A percentile compares a stretch with the other conserved stretches of the same genome.
Evolutionary conservation across 371 early-diverging fungal species (phyloP).

Genomic region (Smittium mucronatum): DNA sequence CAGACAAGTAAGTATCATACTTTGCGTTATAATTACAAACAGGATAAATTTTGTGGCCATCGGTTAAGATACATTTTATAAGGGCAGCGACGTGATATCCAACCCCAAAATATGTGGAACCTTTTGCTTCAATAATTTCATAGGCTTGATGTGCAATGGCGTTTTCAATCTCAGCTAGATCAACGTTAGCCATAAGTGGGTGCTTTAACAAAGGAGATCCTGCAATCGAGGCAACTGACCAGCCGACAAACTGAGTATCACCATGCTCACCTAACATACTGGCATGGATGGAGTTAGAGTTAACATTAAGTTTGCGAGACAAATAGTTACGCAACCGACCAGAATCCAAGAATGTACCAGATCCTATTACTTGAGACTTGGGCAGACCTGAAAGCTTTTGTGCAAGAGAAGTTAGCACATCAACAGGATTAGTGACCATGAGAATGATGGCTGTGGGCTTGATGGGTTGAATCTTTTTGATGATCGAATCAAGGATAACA

Average conservation of each 20-base stretch:
- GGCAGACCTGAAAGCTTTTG: slow-evolving; percentile 68
- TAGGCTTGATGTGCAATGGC: slow-evolving; percentile 59
- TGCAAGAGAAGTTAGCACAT: slow-evolving; percentile 67
- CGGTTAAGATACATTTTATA: slow-evolving; percentile 50
- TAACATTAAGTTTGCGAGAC: slow-evolving; percentile 44
- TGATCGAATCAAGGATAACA: slow-evolving; percentile 51
- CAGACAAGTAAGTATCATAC: slow-evolving; percentile 47
- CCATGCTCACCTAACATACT: slow-evolving; percentile 82
- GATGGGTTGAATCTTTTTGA: slow-evolving; percentile 60
- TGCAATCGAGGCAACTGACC: slow-evolving; percentile 60
- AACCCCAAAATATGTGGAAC: slow-evolving; percentile 77
- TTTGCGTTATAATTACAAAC: slow-evolving; percentile 48
- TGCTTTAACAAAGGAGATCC: slow-evolving; percentile 56
- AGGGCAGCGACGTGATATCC: slow-evolving; percentile 63
- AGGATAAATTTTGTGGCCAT: slow-evolving; percentile 50
- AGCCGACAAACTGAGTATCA: slow-evolving; percentile 69
- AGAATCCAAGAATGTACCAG: slow-evolving; percentile 73
- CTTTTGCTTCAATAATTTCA: slow-evolving; percentile 72
- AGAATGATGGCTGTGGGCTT: slow-evolving; percentile 51
- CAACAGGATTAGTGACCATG: slow-evolving; percentile 73
- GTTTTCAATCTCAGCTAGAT: slow-evolving; percentile 38
- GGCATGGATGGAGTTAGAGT: slow-evolving; percentile 60
- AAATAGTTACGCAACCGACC: slow-evolving; percentile 56
- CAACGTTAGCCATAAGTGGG: slow-evolving; percentile 41
- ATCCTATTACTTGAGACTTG: slow-evolving; percentile 66